Conservation (phyloP, 371 early-diverging fungal genomes). For the Rhizomucor miehei region DNA sequence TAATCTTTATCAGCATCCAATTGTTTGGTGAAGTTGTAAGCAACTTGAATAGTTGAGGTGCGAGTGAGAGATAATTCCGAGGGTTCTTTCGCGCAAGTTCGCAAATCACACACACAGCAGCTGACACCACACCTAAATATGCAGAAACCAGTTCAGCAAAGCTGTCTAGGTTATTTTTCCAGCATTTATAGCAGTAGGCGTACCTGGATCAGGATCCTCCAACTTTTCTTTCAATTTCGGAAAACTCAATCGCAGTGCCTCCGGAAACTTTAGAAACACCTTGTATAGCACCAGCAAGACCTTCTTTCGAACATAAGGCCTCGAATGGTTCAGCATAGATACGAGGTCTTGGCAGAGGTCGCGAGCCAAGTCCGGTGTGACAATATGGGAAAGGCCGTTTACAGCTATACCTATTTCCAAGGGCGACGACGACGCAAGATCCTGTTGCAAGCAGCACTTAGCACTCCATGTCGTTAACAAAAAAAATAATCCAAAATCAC, state of each 20-base stretch:
- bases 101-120: slow-evolving; percentile 92
- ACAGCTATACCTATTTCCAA: slow-evolving; percentile 89
- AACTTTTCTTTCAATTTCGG: slow-evolving; percentile 86
- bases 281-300: slow-evolving; percentile 87
- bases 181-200: neutral
- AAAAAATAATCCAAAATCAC: too few relatives aligned
- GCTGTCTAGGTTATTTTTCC: neutral
- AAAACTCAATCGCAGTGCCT: slow-evolving; percentile 81
- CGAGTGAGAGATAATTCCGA: slow-evolving; percentile 86
- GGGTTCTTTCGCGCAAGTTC: slow-evolving; percentile 92
- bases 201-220: slow-evolving; percentile 91
- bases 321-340: slow-evolving; percentile 83
- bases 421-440: slow-evolving; percentile 76
- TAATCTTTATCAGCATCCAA: slow-evolving; percentile 98
- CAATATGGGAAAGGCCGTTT: slow-evolving; percentile 87
- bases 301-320: slow-evolving; percentile 92
- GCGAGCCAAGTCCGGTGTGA: slow-evolving; percentile 87
- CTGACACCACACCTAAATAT: slow-evolving; percentile 78
- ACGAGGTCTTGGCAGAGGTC: slow-evolving; percentile 88
- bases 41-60: slow-evolving; percentile 89
- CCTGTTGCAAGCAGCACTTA: slow-evolving; percentile 46
- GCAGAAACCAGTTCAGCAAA: neutral
- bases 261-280: slow-evolving; percentile 87
- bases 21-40: slow-evolving; percentile 88
- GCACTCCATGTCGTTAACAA: too few relatives aligned